Evolutionary conservation across 1,284 basidiomycete genomes (phyloP).

Genomic region (Caloboletus inedulis): DNA sequence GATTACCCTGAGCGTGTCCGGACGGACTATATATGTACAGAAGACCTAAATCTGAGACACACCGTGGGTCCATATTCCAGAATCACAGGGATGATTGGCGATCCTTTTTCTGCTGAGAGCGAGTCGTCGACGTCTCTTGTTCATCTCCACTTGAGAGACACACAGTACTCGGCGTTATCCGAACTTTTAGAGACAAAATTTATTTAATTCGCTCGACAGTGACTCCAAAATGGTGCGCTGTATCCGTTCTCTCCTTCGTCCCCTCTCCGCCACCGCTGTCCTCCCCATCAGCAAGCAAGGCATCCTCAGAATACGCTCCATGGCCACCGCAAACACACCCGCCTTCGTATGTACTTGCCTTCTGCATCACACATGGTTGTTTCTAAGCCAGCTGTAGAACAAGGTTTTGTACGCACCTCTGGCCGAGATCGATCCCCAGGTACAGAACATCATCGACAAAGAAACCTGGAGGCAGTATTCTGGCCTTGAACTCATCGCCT

Average conservation of each 20-base stretch:
- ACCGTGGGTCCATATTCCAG: no score
- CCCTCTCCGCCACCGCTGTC: conserved; percentile 12
- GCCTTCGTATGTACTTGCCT: conserved; percentile 50
- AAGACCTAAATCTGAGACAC: background rate
- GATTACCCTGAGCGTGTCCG: background rate
- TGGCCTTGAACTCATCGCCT: conserved; percentile 95
- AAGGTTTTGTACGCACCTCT: conserved; percentile 86
- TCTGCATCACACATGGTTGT: background rate
- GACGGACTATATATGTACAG: background rate
- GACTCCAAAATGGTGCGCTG: conserved; percentile 26
- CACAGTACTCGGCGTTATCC: conserved; percentile 22
- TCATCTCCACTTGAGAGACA: background rate
- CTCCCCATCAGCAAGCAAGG: conserved; percentile 20
- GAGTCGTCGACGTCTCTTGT: background rate
- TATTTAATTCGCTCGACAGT: conserved; percentile 10
- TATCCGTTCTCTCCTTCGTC: conserved; percentile 30
- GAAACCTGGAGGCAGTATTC: conserved; percentile 99
- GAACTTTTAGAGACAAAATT: conserved; percentile 10
- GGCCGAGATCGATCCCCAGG: conserved; percentile 88
- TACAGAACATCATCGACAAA: conserved; percentile 97
- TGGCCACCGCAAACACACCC: conserved; percentile 58
- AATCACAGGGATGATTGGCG: background rate
- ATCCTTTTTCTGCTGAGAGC: no score
- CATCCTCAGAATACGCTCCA: conserved; percentile 38
- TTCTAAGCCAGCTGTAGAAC: conserved; percentile 58